Evolutionary conservation across 768 basidiomycete species (phyloP).

Genomic region (Floccularia luteovirens): DNA sequence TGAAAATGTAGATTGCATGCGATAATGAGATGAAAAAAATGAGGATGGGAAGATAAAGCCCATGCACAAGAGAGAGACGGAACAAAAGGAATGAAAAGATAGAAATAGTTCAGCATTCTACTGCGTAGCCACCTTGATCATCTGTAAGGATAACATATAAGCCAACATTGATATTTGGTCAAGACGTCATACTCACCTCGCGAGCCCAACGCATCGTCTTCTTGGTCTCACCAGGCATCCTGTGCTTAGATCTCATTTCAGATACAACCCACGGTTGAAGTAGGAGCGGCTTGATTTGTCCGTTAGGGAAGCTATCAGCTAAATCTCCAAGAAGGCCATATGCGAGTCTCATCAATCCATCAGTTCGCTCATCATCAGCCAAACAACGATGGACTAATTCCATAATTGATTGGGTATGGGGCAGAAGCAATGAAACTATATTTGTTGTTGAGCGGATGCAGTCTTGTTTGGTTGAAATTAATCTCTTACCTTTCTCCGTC

Average conservation of each 20-base stretch:
- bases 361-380: slow-evolving; percentile 77
- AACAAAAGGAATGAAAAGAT: slow-evolving; percentile 10
- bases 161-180: background rate
- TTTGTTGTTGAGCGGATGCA: slow-evolving; percentile 7
- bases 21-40: slow-evolving; percentile 15
- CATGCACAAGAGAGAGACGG: slow-evolving; percentile 13
- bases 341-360: slow-evolving; percentile 63
- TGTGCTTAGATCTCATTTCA: slow-evolving; percentile 66
- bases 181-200: slow-evolving; percentile 49
- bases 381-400: slow-evolving; percentile 76
- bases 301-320: slow-evolving; percentile 78
- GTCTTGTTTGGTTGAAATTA: background rate
- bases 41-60: slow-evolving; percentile 12
- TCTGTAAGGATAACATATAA: slow-evolving; percentile 29
- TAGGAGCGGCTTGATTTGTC: slow-evolving; percentile 74
- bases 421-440: slow-evolving; percentile 48
- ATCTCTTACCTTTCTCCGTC: slow-evolving; percentile 61
- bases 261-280: slow-evolving; percentile 73
- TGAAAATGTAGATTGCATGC: slow-evolving; percentile 45
- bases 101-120: slow-evolving; percentile 31
- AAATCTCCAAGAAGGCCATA: slow-evolving; percentile 92
- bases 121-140: slow-evolving; percentile 75
- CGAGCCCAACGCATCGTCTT: slow-evolving; percentile 91
- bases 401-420: slow-evolving; percentile 68
- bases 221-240: slow-evolving; percentile 73